A percentile compares a stretch with the other conserved stretches of the same genome.
phyloP scores from a whole-genome alignment of 2,329 filamentous ascomycete genomes.

The Aspergillus pseudotamarii region DNA sequence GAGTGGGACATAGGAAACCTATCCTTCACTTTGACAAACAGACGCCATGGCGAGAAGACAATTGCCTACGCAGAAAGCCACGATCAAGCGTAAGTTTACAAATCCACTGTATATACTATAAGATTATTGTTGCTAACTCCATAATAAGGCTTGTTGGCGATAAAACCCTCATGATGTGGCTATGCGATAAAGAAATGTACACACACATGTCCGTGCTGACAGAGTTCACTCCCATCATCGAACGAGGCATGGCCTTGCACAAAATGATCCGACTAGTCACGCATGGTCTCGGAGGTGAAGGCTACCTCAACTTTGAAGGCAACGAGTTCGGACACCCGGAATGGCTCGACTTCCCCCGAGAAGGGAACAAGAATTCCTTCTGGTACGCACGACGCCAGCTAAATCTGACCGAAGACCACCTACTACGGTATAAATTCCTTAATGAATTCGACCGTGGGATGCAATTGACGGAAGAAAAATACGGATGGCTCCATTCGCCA shows the following conservation, averaged over 20 bases:
- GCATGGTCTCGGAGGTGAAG: constrained; percentile 88
- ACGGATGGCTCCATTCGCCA: constrained; percentile 82
- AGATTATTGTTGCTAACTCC: constrained; percentile 4
- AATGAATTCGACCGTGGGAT: constrained; percentile 93
- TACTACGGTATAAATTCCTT: constrained; percentile 86
- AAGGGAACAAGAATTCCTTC: constrained; percentile 89
- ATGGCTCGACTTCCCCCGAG: constrained; percentile 97
- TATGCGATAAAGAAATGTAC: constrained; percentile 96
- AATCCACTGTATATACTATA: neutral
- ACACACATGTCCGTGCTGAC: constrained; percentile 91
- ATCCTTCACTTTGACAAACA: constrained; percentile 85
- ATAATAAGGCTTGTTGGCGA: constrained; percentile 79
- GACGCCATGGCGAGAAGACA: constrained; percentile 94
- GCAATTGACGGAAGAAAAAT: constrained; percentile 84
- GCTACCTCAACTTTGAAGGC: constrained; percentile 97
- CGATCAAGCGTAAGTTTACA: constrained; percentile 81
- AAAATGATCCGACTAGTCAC: constrained; percentile 97
- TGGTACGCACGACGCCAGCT: constrained; percentile 93
- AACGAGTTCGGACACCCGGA: constrained; percentile 99
- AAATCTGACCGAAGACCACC: constrained; percentile 82
- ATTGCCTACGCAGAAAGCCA: constrained; percentile 98
- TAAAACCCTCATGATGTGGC: constrained; percentile 96
- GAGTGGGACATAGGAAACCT: constrained; percentile 90
- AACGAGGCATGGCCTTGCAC: constrained; percentile 88
- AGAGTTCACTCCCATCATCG: constrained; percentile 83